Conservation (phyloP, 371 early-diverging fungal genomes). For the Mortierella sp. region DNA sequence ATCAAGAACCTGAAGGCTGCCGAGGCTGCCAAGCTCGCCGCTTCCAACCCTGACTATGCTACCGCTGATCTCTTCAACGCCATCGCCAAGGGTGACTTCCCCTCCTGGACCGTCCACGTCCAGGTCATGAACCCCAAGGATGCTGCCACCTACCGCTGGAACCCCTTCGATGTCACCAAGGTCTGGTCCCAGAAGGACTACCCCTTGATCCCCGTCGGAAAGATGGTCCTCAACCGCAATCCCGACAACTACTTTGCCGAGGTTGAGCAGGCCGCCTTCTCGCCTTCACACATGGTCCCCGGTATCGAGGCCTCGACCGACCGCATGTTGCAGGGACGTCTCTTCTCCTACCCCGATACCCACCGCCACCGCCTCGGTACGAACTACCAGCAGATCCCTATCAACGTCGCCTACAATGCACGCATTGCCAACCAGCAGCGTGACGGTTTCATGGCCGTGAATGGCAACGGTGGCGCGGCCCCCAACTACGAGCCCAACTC, state of each 20-base stretch:
- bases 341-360: slow-evolving; percentile 87
- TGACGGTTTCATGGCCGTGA: slow-evolving; percentile 75
- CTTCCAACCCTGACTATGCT: slow-evolving; percentile 69
- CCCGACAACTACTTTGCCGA: slow-evolving; percentile 88
- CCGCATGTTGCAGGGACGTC: slow-evolving; percentile 84
- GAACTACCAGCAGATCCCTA: slow-evolving; percentile 83
- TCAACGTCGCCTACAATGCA: slow-evolving; percentile 74
- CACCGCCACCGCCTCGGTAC: slow-evolving; percentile 84
- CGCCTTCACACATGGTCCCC: slow-evolving; percentile 77
- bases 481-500: slow-evolving; percentile 87
- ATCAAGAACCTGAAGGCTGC: slow-evolving; percentile 66
- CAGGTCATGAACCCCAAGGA: slow-evolving; percentile 70
- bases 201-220: slow-evolving; percentile 76
- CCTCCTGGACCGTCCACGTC: slow-evolving; percentile 69
- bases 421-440: slow-evolving; percentile 78
- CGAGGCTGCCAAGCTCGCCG: slow-evolving; percentile 68
- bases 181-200: slow-evolving; percentile 69
- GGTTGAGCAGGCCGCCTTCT: slow-evolving; percentile 84
- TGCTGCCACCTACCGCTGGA: slow-evolving; percentile 67
- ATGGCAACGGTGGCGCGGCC: slow-evolving; percentile 73
- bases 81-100: slow-evolving; percentile 69
- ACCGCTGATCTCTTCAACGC: slow-evolving; percentile 71
- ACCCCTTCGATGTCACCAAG: slow-evolving; percentile 76
- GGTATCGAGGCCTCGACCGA: slow-evolving; percentile 81
- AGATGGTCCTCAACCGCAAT: slow-evolving; percentile 79